Percentiles rank a stretch among this genome's conserved stretches.
These are phyloP conservation scores for Phytophthora foliorum DNA, from an alignment of 352 stramenopile genomes.

Conservation along the genomic window DNA sequence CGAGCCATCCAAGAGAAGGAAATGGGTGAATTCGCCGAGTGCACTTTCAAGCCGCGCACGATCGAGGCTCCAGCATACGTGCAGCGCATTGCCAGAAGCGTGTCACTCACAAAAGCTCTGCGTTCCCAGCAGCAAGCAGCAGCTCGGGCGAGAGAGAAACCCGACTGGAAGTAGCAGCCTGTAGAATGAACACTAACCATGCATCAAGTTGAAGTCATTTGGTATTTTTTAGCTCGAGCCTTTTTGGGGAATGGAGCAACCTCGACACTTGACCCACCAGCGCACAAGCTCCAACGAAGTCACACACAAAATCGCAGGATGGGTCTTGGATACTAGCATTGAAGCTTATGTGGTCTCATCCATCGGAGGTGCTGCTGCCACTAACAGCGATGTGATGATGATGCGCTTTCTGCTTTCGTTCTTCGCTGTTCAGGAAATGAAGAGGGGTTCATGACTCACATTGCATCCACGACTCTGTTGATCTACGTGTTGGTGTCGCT, in stretches of 20 bases:
- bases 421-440: slow-evolving; percentile 87
- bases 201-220: slow-evolving; percentile 20
- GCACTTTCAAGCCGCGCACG: slow-evolving; percentile 87
- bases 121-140: slow-evolving; percentile 63
- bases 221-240: not conserved
- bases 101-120: slow-evolving; percentile 76
- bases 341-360: slow-evolving; percentile 89
- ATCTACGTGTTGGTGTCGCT: not conserved
- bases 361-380: slow-evolving; percentile 86
- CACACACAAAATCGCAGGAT: no score
- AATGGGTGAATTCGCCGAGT: slow-evolving; percentile 85
- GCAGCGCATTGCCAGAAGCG: slow-evolving; percentile 82
- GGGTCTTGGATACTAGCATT: slow-evolving; percentile 21
- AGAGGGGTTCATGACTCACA: slow-evolving; percentile 59
- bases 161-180: slow-evolving; percentile 72
- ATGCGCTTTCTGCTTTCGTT: slow-evolving; percentile 93
- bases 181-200: not conserved
- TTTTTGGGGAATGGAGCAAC: slow-evolving; percentile 30
- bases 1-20: slow-evolving; percentile 84
- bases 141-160: slow-evolving; percentile 56
- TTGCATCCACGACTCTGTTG: no score
- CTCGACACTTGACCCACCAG: slow-evolving; percentile 36
- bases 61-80: slow-evolving; percentile 88
- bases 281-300: no score
- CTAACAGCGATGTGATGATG: slow-evolving; percentile 93